Evolutionary conservation across 2,329 filamentous ascomycete genomes (phyloP), one percentile per base, ranked within the genome.

Genomic region (Talaromyces sp.): DNA sequence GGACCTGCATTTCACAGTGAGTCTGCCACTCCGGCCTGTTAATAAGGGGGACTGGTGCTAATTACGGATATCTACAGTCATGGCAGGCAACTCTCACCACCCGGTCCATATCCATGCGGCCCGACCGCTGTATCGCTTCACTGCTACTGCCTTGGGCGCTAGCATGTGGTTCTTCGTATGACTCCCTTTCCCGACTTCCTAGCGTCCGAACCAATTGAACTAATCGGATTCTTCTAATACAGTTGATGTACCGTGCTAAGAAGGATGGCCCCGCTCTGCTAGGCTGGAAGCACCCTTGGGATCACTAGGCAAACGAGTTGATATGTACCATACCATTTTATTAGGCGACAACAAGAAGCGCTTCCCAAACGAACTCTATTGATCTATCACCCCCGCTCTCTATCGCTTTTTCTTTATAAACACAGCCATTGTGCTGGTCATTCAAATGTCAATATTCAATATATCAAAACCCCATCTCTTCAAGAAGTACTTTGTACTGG

Each of bases 81-180:
- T 75, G 72, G 70, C 71, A 63, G 66, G 70, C 55, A 73, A 71
- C 24, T 58, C 58, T 22, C 53, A 56, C 58, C 75, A 77, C 60
- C 75, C 75, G 32, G 72, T 77, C 51, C 73, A 76, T 61, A 64
- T 88, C 69, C 85, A 83, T 70, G 83, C 82, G 30, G 82, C 77
- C 44, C 80, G 84, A 57, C 85, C 85, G 41, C 70, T 96, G 62
- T 96, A 97, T 80, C 86, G 90, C 71, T 88, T 93, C 75, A 84
- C 87, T 53, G 93, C 90, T 42, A 97, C 91, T 40, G 90, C 87
- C 57, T 82, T 99, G 58, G 90, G 91, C 64, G 94, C 94, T 50
- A 90, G 89, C 78, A 99, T 97, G 94, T 99, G 94, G 94, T 97
- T 99, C 79, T 99, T 94, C 75, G 92, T 97, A 84, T 47, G 68